Percentiles rank a stretch among this genome's conserved stretches.
These are phyloP conservation scores for Citrus cavaleriei DNA, from an alignment of 345 rosid species.

Conservation along the genomic window DNA sequence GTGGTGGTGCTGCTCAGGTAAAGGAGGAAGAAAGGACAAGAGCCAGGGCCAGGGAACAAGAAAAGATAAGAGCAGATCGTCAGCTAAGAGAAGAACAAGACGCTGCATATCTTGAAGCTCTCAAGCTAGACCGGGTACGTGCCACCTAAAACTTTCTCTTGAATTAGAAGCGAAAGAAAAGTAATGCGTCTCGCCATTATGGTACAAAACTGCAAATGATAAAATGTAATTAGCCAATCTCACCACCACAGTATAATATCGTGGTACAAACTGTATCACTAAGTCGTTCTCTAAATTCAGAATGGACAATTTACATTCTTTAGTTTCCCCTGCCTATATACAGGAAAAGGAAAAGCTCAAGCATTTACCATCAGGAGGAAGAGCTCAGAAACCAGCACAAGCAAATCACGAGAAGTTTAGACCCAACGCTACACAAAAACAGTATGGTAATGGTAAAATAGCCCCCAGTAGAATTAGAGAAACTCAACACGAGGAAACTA, in stretches of 20 bases:
- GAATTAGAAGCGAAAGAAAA: too few relatives aligned
- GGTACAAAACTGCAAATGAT: too few relatives aligned
- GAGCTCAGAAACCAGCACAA: conserved; percentile 23
- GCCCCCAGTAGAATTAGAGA: conserved; percentile 12
- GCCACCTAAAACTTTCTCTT: not conserved
- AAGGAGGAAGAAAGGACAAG: conserved; percentile 38
- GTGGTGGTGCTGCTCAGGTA: conserved; percentile 19
- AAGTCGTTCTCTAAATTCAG: too few relatives aligned
- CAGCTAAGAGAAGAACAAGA: conserved; percentile 54
- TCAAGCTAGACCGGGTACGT: conserved; percentile 46
- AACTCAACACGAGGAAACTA: conserved; percentile 8
- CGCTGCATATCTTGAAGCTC: conserved; percentile 52
- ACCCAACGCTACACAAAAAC: conserved; percentile 18
- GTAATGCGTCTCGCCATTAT: too few relatives aligned
- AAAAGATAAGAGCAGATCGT: conserved; percentile 41
- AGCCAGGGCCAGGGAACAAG: conserved; percentile 35
- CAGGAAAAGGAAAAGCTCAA: conserved; percentile 48
- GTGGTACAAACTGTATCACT: too few relatives aligned
- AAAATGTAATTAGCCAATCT: too few relatives aligned
- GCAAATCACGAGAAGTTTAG: conserved; percentile 17
- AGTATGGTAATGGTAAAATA: conserved; percentile 21
- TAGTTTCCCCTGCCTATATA: too few relatives aligned
- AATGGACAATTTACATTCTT: too few relatives aligned
- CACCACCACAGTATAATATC: too few relatives aligned
- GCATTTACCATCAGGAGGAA: conserved; percentile 13